A percentile compares a stretch with the other conserved stretches of the same genome.
These are phyloP conservation scores for Cladosporium oxysporum DNA, from an alignment of 2,329 filamentous ascomycete species.

Conservation along the genomic window DNA sequence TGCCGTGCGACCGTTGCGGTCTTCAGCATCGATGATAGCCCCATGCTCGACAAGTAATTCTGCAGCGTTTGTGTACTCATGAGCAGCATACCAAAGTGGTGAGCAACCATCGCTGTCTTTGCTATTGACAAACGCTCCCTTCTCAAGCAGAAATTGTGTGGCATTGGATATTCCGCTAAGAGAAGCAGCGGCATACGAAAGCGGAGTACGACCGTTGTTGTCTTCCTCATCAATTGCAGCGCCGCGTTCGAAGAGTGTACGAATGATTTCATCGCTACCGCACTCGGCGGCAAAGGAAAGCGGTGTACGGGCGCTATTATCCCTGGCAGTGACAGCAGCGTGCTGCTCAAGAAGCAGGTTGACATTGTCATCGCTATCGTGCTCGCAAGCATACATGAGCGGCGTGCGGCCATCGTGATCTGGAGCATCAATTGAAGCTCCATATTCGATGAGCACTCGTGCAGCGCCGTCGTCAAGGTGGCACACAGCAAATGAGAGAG, in stretches of 20 bases:
- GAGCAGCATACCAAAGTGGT: not conserved
- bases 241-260: not conserved
- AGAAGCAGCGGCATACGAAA: not conserved
- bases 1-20: not conserved
- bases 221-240: not conserved
- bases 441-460: not conserved
- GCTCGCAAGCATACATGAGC: not conserved
- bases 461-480: not conserved
- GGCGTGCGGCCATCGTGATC: not conserved
- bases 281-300: not conserved
- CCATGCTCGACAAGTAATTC: not conserved
- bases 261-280: not conserved
- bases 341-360: not conserved
- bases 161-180: not conserved
- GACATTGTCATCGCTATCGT: not conserved
- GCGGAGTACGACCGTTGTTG: not conserved
- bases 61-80: no score
- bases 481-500: not conserved
- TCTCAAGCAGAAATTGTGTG: not conserved
- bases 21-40: not conserved
- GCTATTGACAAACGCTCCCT: not conserved
- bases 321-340: not conserved
- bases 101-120: not conserved
- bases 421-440: not conserved
- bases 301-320: not conserved